Evolutionary conservation across 2,329 filamentous ascomycete genomes (phyloP).

Genomic region (Alternaria sp.): DNA sequence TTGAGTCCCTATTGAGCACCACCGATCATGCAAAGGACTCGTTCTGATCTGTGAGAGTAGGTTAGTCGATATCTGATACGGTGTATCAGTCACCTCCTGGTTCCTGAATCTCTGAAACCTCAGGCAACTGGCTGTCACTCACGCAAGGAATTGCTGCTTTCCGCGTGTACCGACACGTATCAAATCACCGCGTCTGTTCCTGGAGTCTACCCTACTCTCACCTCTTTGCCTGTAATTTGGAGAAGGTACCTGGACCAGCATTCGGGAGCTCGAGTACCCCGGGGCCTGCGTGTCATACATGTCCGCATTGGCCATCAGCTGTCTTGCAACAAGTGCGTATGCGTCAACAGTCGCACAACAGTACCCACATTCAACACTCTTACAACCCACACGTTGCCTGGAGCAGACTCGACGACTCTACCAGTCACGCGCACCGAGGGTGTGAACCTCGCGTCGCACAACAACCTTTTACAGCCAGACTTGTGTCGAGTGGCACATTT

Average conservation of each 20-base stretch:
- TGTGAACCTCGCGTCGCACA: slow-evolving; percentile 1
- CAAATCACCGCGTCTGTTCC: slow-evolving; percentile 23
- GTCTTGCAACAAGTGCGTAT: slow-evolving; percentile 14
- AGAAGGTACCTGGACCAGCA: slow-evolving; percentile 16
- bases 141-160: slow-evolving; percentile 38
- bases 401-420: not conserved
- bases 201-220: slow-evolving; percentile 19
- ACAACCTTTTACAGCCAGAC: slow-evolving; percentile 16
- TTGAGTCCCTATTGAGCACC: slow-evolving; percentile 26
- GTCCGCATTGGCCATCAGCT: slow-evolving; percentile 23
- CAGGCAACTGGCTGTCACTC: slow-evolving; percentile 16
- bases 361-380: slow-evolving; percentile 1
- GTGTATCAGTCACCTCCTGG: slow-evolving; percentile 14
- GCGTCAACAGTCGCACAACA: slow-evolving; percentile 19
- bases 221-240: slow-evolving; percentile 11
- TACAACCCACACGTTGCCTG: slow-evolving; percentile 7
- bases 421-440: not conserved
- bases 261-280: slow-evolving; percentile 2
- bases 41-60: slow-evolving; percentile 36
- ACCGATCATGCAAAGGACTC: slow-evolving; percentile 36
- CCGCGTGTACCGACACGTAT: slow-evolving; percentile 25
- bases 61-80: slow-evolving; percentile 33
- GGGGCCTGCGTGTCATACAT: slow-evolving; percentile 15
- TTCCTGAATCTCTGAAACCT: slow-evolving; percentile 25
- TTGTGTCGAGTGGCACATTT: slow-evolving; percentile 45